Percentiles rank a stretch among this genome's conserved stretches.
Conservation (phyloP, 2,329 filamentous ascomycete genomes). For the Ceratocystis smalleyi region DNA sequence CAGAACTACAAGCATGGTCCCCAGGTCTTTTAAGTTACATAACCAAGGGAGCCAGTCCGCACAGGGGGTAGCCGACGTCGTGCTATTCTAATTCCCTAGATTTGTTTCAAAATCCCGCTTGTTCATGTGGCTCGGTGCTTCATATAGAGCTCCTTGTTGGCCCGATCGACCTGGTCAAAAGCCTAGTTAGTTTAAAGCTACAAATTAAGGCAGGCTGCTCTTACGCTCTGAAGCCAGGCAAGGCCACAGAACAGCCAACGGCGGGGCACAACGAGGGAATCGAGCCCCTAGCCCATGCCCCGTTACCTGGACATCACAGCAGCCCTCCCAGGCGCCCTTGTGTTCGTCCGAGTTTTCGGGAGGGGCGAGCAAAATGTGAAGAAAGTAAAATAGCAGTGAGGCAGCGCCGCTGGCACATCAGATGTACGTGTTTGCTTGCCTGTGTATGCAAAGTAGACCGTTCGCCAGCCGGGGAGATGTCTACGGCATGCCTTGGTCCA, state of each 20-base stretch:
- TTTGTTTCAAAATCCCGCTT: not conserved
- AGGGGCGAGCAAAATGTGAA: not conserved
- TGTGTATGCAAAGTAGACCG: not conserved
- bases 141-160: not conserved
- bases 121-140: not conserved
- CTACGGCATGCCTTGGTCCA: too few species aligned
- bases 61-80: too few species aligned
- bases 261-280: not conserved
- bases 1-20: too few species aligned
- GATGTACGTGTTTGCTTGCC: not conserved
- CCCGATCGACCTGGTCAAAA: not conserved
- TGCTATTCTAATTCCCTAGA: too few species aligned
- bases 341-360: not conserved
- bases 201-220: not conserved
- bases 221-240: not conserved
- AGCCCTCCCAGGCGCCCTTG: not conserved
- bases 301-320: not conserved
- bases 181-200: not conserved
- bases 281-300: not conserved
- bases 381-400: not conserved
- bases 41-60: too few species aligned
- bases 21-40: too few species aligned
- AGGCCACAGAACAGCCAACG: not conserved
- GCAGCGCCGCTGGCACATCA: not conserved
- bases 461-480: not conserved